phyloP scores from a whole-genome alignment of 768 basidiomycete genomes.

The Agrocybe pediades region DNA sequence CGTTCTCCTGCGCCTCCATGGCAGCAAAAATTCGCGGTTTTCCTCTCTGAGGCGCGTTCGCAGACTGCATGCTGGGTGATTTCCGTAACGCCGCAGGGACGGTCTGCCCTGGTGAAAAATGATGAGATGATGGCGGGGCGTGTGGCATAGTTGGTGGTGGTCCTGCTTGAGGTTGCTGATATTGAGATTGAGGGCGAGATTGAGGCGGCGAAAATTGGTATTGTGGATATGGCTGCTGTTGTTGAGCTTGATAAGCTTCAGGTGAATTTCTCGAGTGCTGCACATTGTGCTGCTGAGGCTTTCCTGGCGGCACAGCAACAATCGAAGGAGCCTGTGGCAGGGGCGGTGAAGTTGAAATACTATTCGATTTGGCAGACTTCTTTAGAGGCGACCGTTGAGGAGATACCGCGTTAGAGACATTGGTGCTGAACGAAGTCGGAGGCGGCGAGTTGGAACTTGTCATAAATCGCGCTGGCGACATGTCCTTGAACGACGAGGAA shows the following conservation, averaged over 20 bases:
- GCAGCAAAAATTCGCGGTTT: slow-evolving; percentile 69
- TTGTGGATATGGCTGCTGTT: not conserved
- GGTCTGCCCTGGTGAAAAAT: slow-evolving; percentile 3
- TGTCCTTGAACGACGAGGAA: slow-evolving; percentile 20
- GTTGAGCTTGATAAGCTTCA: not conserved
- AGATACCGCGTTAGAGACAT: not conserved
- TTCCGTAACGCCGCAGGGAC: slow-evolving; percentile 22
- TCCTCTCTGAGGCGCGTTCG: slow-evolving; percentile 32
- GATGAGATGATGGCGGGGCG: not conserved
- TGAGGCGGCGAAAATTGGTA: not conserved
- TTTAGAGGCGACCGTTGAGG: slow-evolving; percentile 11
- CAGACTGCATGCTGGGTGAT: slow-evolving; percentile 22
- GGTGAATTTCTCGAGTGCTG: not conserved
- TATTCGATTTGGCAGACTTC: slow-evolving; percentile 5
- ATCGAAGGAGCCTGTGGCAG: slow-evolving; percentile 18
- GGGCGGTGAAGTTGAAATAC: slow-evolving; percentile 12
- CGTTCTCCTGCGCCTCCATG: slow-evolving; percentile 35
- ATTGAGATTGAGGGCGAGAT: slow-evolving; percentile 3
- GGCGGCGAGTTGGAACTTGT: slow-evolving; percentile 1
- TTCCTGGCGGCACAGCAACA: not conserved
- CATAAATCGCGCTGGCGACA: slow-evolving; percentile 17
- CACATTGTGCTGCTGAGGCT: slow-evolving; percentile 2
- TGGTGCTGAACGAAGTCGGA: not conserved
- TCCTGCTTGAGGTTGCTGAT: no score
- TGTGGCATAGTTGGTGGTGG: not conserved